Percentiles rank a stretch among this genome's conserved stretches.
These are phyloP conservation scores for Barbarea vulgaris DNA, from an alignment of 345 rosid genomes.

Conservation along the genomic window DNA sequence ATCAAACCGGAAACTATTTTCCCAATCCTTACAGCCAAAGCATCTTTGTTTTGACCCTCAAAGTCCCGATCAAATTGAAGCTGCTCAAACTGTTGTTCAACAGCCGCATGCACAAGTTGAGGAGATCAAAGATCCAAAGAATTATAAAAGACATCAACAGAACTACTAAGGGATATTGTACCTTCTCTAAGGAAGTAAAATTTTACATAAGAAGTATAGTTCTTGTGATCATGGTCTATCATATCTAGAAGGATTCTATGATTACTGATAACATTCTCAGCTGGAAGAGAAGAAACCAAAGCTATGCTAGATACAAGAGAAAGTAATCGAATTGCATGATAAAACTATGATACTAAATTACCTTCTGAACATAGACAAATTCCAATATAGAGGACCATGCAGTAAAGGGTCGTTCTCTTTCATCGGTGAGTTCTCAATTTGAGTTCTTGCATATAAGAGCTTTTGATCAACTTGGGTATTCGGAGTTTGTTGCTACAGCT, in stretches of 20 bases:
- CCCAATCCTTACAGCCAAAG: no score
- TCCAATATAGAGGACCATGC: conserved; percentile 70
- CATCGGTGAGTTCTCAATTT: conserved; percentile 66
- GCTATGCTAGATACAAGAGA: not conserved
- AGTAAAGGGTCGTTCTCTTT: conserved; percentile 52
- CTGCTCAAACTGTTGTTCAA: no score
- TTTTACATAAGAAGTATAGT: not conserved
- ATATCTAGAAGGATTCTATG: not conserved
- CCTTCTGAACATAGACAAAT: conserved; percentile 82
- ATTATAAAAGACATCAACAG: not conserved
- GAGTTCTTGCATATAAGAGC: conserved; percentile 57
- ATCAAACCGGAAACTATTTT: no score
- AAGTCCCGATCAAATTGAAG: no score
- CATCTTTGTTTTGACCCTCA: no score
- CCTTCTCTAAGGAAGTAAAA: not conserved
- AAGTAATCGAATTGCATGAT: not conserved
- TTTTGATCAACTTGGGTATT: conserved; percentile 65
- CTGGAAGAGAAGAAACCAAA: not conserved
- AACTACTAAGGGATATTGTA: not conserved
- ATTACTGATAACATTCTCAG: conserved; percentile 1
- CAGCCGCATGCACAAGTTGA: no score
- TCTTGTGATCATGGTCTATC: not conserved
- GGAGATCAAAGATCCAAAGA: not conserved
- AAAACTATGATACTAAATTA: conserved; percentile 13
- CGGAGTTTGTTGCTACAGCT: no score